Base-by-base conservation (phyloP, 2,329 filamentous ascomycete genomes). In the Thelonectria olida region DNA sequence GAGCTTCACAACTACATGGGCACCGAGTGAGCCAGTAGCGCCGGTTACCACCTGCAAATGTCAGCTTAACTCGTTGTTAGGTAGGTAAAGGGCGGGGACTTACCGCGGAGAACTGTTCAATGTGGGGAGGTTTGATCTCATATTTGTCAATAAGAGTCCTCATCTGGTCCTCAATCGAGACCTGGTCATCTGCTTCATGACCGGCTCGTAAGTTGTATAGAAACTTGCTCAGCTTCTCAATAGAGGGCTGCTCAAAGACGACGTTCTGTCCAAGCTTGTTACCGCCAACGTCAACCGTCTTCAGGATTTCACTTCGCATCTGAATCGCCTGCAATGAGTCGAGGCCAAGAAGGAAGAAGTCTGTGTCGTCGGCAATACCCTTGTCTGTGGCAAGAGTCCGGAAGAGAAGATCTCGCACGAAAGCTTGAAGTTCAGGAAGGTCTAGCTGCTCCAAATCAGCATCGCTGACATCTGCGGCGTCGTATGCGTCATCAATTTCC, bases 11-110 rank as follows among this genome's bases (percentile, higher is more conserved):
- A 87, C 79, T 2, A 89, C 75, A 66, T 90, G 87, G 0, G 86
- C 83, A 6, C 89, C 89, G 0, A 91, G 79, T 1, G 87, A 88
- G 7, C 89, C 89, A 0, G 89, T 91, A 1, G 84, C 83, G 9
- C 89, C 89, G 1, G 89, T 91, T 12, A 91, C 71, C 5, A 86
- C 73, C 72, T 78, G 44, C 5, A 28, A 22, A 38, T 45, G 38
- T 57, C 39, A 54, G 55, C 13, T 8, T 2, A 20, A 9, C 8
- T 4, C 6, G 15, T 3, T 10, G 7, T 9, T 22, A 2, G 27
- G 1, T 12, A n/a, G 13, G 6, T 10, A 1, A 28, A 20, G 28
- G n/a, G 27, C 1, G 5, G 6, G 9, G 36, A 64, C 66, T 54
- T 48, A 69, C 61, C 19, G 61, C 50, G 28, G 54, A 69, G 41